phyloP scores from a whole-genome alignment of 2,329 filamentous ascomycete genomes.

The Metarhizium album region DNA sequence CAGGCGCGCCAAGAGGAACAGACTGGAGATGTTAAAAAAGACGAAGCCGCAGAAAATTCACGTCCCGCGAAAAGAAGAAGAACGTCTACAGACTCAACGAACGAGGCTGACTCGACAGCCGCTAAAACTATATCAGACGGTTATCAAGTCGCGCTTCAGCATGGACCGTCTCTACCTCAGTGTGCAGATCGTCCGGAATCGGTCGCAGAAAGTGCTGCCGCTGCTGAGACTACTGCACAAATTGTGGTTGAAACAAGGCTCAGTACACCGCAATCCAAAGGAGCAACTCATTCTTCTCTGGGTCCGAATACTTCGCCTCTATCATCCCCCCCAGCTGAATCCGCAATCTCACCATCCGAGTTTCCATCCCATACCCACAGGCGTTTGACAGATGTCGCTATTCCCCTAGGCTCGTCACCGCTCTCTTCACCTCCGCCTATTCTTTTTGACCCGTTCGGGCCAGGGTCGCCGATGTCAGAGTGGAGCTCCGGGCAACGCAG shows the following conservation, averaged over 20 bases:
- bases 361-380: conserved; percentile 14
- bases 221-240: neutral
- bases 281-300: conserved; percentile 6
- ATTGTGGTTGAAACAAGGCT: conserved; percentile 2
- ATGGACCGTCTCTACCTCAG: neutral
- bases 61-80: conserved; percentile 23
- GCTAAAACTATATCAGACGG: neutral
- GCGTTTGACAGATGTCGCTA: conserved; percentile 12
- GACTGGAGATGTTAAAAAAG: conserved; percentile 13
- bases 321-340: conserved; percentile 25
- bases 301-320: conserved; percentile 24
- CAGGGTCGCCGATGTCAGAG: conserved; percentile 25
- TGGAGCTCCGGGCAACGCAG: conserved; percentile 23
- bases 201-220: conserved; percentile 4
- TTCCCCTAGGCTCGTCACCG: conserved; percentile 37
- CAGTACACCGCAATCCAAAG: conserved; percentile 9
- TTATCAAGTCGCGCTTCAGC: neutral
- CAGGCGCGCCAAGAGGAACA: conserved; percentile 19
- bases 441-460: conserved; percentile 40
- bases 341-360: conserved; percentile 15
- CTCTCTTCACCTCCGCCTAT: conserved; percentile 45
- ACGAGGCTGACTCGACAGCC: neutral
- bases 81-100: conserved; percentile 10
- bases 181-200: neutral
- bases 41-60: conserved; percentile 10